Percentiles rank a stretch among this genome's conserved stretches.
phyloP scores from a whole-genome alignment of 176 grass and related monocot genomes.

The Hyparrhenia diplandra region DNA sequence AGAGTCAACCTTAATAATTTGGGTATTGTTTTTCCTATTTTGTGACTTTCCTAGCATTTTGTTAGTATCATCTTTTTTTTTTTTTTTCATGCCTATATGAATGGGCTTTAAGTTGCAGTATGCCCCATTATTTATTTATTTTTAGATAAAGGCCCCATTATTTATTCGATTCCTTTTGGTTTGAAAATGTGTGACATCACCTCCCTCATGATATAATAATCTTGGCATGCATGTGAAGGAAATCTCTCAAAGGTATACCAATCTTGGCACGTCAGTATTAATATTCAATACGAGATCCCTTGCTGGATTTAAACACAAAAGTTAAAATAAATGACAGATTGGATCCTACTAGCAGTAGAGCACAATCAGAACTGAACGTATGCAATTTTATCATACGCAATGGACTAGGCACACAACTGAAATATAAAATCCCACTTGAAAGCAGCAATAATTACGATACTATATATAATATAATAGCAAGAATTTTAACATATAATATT shows the following conservation, averaged over 20 bases:
- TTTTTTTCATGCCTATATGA: no score
- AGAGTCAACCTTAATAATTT: background rate
- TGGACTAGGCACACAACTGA: background rate
- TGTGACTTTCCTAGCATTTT: background rate
- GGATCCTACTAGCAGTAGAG: constrained; percentile 10
- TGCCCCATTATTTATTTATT: background rate
- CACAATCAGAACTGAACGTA: background rate
- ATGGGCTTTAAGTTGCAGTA: background rate
- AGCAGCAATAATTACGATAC: constrained; percentile 17
- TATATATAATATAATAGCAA: constrained; percentile 18
- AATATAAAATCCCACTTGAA: constrained; percentile 8
- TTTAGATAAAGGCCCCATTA: no score
- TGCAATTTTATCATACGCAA: background rate
- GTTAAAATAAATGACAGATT: constrained; percentile 19
- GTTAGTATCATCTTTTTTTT: no score
- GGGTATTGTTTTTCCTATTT: background rate
- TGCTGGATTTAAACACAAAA: constrained; percentile 17
- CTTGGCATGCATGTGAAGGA: constrained; percentile 8
- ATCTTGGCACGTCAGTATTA: constrained; percentile 6
- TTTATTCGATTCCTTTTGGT: background rate
- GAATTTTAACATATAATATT: constrained; percentile 43
- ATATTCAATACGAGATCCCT: constrained; percentile 12
- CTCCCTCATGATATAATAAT: background rate
- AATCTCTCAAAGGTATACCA: constrained; percentile 6
- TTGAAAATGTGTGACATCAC: background rate